Evolutionary conservation across 371 early-diverging fungal genomes (phyloP).

Genomic region (Actinomortierella ambigua): DNA sequence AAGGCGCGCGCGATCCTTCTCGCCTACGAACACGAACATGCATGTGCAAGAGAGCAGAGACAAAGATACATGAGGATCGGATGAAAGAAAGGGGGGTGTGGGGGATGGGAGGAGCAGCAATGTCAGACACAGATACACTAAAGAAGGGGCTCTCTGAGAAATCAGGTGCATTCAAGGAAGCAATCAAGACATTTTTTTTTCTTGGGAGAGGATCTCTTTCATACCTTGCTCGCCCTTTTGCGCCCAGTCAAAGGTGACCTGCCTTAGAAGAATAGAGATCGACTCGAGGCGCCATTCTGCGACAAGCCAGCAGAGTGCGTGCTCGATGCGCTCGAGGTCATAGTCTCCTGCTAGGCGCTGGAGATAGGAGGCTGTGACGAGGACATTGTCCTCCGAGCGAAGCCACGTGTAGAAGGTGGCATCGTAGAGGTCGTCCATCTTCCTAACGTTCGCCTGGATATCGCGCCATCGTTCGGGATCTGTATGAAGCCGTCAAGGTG

Average conservation of each 20-base stretch:
- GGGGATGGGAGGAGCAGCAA: too few relatives aligned
- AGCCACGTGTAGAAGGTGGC: conserved; percentile 78
- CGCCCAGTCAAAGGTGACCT: conserved; percentile 71
- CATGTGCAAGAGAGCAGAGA: too few relatives aligned
- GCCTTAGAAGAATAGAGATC: conserved; percentile 63
- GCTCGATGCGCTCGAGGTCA: conserved; percentile 67
- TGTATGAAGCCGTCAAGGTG: conserved; percentile 1
- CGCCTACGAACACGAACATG: conserved; percentile 47
- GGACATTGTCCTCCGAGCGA: conserved; percentile 74
- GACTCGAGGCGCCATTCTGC: conserved; percentile 73
- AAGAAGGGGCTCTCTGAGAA: too few relatives aligned
- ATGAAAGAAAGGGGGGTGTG: too few relatives aligned
- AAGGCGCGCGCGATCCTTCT: conserved; percentile 57
- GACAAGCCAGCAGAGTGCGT: conserved; percentile 73
- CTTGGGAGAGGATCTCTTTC: conserved; percentile 50
- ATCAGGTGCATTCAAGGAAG: too few relatives aligned
- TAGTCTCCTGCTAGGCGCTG: conserved; percentile 78
- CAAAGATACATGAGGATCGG: too few relatives aligned
- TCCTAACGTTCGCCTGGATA: conserved; percentile 66
- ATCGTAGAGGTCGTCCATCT: conserved; percentile 75
- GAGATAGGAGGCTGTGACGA: conserved; percentile 68
- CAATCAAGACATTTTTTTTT: too few relatives aligned
- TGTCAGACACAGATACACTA: not conserved
- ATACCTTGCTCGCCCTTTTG: conserved; percentile 61
- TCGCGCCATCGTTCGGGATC: conserved; percentile 61